Evolutionary conservation across 805 yeast species (phyloP).

Genomic region (Schwanniomyces occidentalis): DNA sequence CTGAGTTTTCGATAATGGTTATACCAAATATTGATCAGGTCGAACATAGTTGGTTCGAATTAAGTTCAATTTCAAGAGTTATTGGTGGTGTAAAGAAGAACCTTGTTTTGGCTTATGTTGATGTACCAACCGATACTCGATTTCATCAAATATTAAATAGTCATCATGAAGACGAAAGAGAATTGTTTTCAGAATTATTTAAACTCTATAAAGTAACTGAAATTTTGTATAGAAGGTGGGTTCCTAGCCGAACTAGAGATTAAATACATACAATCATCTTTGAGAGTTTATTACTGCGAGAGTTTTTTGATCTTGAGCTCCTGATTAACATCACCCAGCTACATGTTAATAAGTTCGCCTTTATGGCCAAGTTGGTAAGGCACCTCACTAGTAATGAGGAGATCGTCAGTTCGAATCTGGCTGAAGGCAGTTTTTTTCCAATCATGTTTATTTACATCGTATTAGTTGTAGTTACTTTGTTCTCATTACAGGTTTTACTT

Average conservation of each 20-base stretch:
- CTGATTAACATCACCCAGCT: no score
- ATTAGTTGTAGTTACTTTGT: no score
- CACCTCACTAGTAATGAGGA: slow-evolving; percentile 20
- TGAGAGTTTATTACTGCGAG: no score
- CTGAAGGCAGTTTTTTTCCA: slow-evolving; percentile 15
- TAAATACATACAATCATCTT: no score
- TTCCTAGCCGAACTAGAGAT: slow-evolving; percentile 81
- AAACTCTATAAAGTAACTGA: slow-evolving; percentile 57
- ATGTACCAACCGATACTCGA: slow-evolving; percentile 43
- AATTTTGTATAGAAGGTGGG: slow-evolving; percentile 76
- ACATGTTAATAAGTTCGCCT: slow-evolving; percentile 10
- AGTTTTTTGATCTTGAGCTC: no score
- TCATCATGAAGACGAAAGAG: slow-evolving; percentile 14
- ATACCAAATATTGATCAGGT: slow-evolving; percentile 35
- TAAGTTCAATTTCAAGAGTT: slow-evolving; percentile 72
- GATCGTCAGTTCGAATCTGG: slow-evolving; percentile 19
- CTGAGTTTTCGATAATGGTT: slow-evolving; percentile 73
- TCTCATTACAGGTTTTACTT: no score
- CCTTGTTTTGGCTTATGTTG: slow-evolving; percentile 67
- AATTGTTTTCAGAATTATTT: slow-evolving; percentile 31
- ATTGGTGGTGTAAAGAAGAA: slow-evolving; percentile 85
- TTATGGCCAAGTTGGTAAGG: slow-evolving; percentile 21
- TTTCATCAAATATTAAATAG: slow-evolving; percentile 21
- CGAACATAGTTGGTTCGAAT: slow-evolving; percentile 54
- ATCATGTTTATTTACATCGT: no score